Evolutionary conservation across 192 early-diverging fungal species (phyloP), one percentile per base, ranked within the genome.

Genomic region (Coemansia sp.): DNA sequence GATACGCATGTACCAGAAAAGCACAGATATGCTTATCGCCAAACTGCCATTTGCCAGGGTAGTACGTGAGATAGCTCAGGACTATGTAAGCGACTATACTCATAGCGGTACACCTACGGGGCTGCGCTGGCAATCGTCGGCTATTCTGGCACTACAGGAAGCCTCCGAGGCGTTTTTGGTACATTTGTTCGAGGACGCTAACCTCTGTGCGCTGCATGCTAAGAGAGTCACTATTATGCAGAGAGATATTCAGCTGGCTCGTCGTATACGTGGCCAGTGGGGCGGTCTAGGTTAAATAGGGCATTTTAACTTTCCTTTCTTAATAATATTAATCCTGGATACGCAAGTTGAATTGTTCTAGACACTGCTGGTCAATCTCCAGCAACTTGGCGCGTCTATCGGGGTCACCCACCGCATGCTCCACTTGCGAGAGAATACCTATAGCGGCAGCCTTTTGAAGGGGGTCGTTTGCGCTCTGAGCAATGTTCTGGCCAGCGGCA

Each of bases 181-280:
- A 5, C 92, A 92, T 73, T 68, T 93, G 59, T 92, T 94, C 76
- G 93, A 96, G 73, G 94, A 95, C 66, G 89, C 94, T 21, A 96
- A 96, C 67, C 77, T 96, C 24, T 94, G 93, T 59, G 94, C 94
- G 0, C 91, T 96, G 59, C 94, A 96, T 61, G 94, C 93, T n/a
- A 95, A 95, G 71, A 83, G 94, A 7, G 94, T 96, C 9, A 96
- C 94, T 5, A 85, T 96, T 35, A 94, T 94, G 94, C 89, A 91
- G 57, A 87, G 89, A 45, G 94, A 96, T 69, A 94, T 96, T 42
- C 92, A 95, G 67, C 84, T 96, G 31, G 94, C 94, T 7, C 77
- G 93, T 46, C 85, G 94, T 33, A 93, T 95, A 65, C 86, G 94
- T 67, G 94, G 94, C n/a, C 84, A 86, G 51, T 89, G 84, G 76